Conservation (phyloP, 352 stramenopile species). For the Globisporangium uncinulatum region DNA sequence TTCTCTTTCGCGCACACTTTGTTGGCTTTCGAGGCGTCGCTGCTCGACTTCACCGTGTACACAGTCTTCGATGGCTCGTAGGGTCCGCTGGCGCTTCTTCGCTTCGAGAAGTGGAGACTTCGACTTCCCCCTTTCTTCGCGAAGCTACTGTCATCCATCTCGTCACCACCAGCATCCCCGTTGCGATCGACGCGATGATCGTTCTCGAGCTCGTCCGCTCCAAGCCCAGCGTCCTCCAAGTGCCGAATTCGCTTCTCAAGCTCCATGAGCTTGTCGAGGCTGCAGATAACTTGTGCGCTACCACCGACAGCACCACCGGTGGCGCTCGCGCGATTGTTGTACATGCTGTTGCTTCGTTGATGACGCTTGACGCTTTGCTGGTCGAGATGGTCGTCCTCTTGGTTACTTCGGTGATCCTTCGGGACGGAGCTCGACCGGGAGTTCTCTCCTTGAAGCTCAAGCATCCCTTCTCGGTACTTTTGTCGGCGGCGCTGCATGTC, state of each 20-base stretch:
- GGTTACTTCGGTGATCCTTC: slow-evolving; percentile 29
- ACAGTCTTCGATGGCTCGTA: slow-evolving; percentile 49
- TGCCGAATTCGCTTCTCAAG: slow-evolving; percentile 85
- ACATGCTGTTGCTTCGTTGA: slow-evolving; percentile 25
- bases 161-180: slow-evolving; percentile 13
- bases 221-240: slow-evolving; percentile 65
- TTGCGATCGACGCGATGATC: slow-evolving; percentile 13
- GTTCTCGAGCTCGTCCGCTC: slow-evolving; percentile 33
- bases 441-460: slow-evolving; percentile 31
- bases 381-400: slow-evolving; percentile 32
- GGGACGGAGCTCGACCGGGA: slow-evolving; percentile 21
- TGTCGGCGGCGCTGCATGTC: slow-evolving; percentile 51
- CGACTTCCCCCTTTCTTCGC: slow-evolving; percentile 19
- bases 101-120: slow-evolving; percentile 50
- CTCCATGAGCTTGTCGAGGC: slow-evolving; percentile 86
- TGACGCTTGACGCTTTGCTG: slow-evolving; percentile 9
- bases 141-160: slow-evolving; percentile 17
- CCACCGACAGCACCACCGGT: slow-evolving; percentile 1
- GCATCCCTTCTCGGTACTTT: slow-evolving; percentile 58
- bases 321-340: slow-evolving; percentile 20
- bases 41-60: slow-evolving; percentile 43
- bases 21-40: slow-evolving; percentile 7
- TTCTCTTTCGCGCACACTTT: slow-evolving; percentile 34
- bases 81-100: slow-evolving; percentile 23
- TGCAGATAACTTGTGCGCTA: slow-evolving; percentile 57